These are phyloP conservation scores for Blastobotrys petasosporus DNA, from an alignment of 1,139 yeast genomes.

Conservation along the genomic window DNA sequence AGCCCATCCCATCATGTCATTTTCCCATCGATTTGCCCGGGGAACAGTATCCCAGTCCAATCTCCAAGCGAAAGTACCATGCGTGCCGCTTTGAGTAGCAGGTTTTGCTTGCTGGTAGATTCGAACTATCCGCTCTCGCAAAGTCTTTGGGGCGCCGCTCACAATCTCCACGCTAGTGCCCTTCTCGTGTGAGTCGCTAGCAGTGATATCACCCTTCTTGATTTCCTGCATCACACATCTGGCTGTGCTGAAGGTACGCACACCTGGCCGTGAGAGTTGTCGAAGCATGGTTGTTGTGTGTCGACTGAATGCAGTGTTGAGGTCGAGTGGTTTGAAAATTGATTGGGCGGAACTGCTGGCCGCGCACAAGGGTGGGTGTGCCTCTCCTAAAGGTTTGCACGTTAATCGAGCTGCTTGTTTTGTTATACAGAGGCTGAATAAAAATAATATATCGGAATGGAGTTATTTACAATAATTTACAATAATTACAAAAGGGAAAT, in stretches of 20 bases:
- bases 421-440: too few relatives aligned
- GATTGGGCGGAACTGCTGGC: background rate
- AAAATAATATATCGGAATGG: too few relatives aligned
- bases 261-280: background rate
- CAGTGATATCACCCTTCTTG: constrained; percentile 7
- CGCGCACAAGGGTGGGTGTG: background rate
- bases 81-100: constrained; percentile 70
- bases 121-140: constrained; percentile 64
- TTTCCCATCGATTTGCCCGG: constrained; percentile 83
- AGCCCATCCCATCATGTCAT: constrained; percentile 83
- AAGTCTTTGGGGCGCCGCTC: constrained; percentile 75
- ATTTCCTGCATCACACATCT: constrained; percentile 9
- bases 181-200: constrained; percentile 6
- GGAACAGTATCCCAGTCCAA: constrained; percentile 80
- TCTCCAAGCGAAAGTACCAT: constrained; percentile 51
- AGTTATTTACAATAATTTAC: background rate
- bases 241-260: constrained; percentile 13
- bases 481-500: constrained; percentile 30
- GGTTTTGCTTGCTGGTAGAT: constrained; percentile 73
- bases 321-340: background rate
- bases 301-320: too few relatives aligned
- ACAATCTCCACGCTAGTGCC: constrained; percentile 27
- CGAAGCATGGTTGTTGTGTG: background rate
- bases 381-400: too few relatives aligned
- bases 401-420: too few relatives aligned